Conservation (phyloP, 2,329 filamentous ascomycete genomes). For the Allantophomopsis lycopodina region DNA sequence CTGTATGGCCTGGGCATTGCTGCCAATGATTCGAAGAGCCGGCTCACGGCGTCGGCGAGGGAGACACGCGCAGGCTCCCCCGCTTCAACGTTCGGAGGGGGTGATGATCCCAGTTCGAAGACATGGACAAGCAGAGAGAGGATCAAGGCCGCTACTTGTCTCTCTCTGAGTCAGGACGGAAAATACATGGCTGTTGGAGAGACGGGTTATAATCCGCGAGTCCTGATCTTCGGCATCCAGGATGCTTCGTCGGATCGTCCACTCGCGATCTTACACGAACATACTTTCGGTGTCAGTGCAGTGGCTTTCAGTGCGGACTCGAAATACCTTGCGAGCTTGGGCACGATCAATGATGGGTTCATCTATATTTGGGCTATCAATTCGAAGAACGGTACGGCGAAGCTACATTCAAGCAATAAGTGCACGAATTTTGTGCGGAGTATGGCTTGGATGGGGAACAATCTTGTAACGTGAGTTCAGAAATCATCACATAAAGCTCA, state of each 20-base stretch:
- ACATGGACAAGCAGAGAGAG: conserved; percentile 83
- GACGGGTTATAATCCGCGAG: conserved; percentile 84
- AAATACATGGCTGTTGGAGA: conserved; percentile 81
- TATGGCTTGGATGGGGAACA: conserved; percentile 84
- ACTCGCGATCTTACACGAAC: conserved; percentile 75
- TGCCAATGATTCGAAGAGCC: conserved; percentile 48
- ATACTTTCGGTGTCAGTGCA: conserved; percentile 77
- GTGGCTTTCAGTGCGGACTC: conserved; percentile 85
- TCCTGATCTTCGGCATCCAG: conserved; percentile 77
- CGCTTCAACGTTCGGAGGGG: conserved; percentile 10
- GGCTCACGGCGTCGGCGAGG: conserved; percentile 33
- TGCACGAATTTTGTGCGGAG: conserved; percentile 77
- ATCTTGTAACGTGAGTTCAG: conserved; percentile 52
- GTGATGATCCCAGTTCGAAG: conserved; percentile 50
- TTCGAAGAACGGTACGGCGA: conserved; percentile 65
- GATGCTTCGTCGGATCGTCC: conserved; percentile 72
- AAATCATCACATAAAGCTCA: no score
- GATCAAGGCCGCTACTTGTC: conserved; percentile 86
- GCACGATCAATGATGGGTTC: conserved; percentile 83
- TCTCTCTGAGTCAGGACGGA: conserved; percentile 78
- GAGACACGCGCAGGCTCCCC: conserved; percentile 25
- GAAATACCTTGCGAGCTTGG: conserved; percentile 76
- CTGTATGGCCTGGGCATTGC: conserved; percentile 39
- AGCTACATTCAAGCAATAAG: conserved; percentile 74
- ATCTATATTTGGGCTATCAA: conserved; percentile 85